Evolutionary conservation across 2,329 filamentous ascomycete species (phyloP).

Genomic region (Colletotrichum phormii): DNA sequence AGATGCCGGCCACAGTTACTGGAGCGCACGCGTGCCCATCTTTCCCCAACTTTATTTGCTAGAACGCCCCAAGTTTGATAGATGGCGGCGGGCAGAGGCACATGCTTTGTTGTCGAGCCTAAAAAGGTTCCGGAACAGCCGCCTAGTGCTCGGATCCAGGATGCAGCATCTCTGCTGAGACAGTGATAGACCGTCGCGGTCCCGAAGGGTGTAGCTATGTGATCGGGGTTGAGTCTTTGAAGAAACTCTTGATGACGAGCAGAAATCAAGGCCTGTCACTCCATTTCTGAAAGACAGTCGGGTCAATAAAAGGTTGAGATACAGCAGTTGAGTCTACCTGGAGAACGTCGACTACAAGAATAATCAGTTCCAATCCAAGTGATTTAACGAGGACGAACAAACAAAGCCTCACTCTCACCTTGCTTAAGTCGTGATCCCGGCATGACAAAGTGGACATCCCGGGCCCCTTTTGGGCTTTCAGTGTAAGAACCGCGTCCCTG

Average conservation of each 20-base stretch:
- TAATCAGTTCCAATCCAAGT: neutral
- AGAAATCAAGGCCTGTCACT: constrained; percentile 12
- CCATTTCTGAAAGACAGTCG: constrained; percentile 33
- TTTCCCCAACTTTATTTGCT: neutral
- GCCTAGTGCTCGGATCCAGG: neutral
- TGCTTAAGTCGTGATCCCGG: constrained; percentile 32
- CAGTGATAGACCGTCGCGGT: neutral
- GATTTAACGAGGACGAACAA: neutral
- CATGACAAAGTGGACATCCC: constrained; percentile 29
- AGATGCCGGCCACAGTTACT: neutral
- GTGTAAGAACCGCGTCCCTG: constrained; percentile 37
- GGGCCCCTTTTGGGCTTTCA: constrained; percentile 22
- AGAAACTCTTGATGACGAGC: neutral
- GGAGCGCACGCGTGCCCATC: neutral
- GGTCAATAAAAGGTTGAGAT: constrained; percentile 40
- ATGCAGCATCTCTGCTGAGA: no score
- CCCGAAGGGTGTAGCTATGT: neutral
- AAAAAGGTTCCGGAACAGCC: neutral
- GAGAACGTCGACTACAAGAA: constrained; percentile 28
- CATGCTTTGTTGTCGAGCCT: neutral
- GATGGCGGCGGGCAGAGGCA: neutral
- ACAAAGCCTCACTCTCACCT: constrained; percentile 11
- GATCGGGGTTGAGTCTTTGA: neutral
- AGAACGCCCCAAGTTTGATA: neutral
- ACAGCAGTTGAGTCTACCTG: constrained; percentile 38